A percentile compares a stretch with the other conserved stretches of the same genome.
phyloP scores from a whole-genome alignment of 164 flowering plant species.

The Chimonanthus praecox region DNA sequence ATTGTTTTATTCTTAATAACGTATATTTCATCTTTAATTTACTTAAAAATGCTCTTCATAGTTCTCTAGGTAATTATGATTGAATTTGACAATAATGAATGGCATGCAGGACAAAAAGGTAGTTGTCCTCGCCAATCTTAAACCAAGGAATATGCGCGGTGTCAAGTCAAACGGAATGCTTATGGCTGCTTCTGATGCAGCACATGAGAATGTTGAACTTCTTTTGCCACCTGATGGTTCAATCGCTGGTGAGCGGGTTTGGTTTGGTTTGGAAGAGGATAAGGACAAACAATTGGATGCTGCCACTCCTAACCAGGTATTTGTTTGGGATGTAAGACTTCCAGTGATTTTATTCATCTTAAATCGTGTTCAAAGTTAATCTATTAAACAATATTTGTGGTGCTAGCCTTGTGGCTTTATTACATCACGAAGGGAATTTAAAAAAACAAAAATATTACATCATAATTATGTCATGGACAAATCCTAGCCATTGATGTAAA shows the following conservation, averaged over 20 bases:
- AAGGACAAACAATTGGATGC: slow-evolving; percentile 38
- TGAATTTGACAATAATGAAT: neutral
- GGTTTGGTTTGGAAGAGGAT: slow-evolving; percentile 76
- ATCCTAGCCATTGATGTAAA: too few species aligned
- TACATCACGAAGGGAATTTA: too few species aligned
- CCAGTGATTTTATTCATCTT: neutral
- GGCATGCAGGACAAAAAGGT: slow-evolving; percentile 46
- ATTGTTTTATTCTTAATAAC: neutral
- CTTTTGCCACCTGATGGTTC: slow-evolving; percentile 81
- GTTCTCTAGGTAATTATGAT: neutral
- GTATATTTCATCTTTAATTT: neutral
- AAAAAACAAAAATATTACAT: too few species aligned
- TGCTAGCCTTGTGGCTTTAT: too few species aligned
- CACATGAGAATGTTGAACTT: slow-evolving; percentile 92
- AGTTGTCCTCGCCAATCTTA: slow-evolving; percentile 83
- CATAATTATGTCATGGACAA: too few species aligned
- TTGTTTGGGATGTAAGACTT: neutral
- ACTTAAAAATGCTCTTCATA: neutral
- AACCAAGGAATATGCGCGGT: slow-evolving; percentile 96
- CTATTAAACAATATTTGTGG: neutral
- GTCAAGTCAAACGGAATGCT: slow-evolving; percentile 91
- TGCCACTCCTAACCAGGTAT: slow-evolving; percentile 81
- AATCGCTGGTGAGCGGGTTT: slow-evolving; percentile 77
- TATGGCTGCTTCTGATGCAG: slow-evolving; percentile 84
- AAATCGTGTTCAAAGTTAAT: neutral